These are phyloP conservation scores for Beauveria sp. DNA, from an alignment of 2,329 filamentous ascomycete species.

Conservation along the genomic window DNA sequence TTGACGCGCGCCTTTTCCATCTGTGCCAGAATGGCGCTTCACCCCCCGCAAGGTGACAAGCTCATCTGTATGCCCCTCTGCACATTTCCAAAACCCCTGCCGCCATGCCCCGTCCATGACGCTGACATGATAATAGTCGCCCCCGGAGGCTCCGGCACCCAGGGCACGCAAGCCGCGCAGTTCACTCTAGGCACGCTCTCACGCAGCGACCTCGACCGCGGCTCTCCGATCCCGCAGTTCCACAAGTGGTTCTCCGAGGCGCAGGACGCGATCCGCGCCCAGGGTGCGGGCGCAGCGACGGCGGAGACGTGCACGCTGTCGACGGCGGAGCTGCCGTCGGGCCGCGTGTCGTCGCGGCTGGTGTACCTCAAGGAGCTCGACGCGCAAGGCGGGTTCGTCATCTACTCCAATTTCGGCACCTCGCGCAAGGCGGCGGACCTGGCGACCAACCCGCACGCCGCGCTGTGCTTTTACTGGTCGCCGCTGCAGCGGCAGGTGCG, in stretches of 20 bases:
- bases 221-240: conserved; percentile 74
- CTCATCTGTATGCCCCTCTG: conserved; percentile 38
- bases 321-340: conserved; percentile 75
- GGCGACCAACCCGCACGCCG: conserved; percentile 65
- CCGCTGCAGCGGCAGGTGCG: conserved; percentile 81
- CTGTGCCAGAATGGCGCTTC: conserved; percentile 35
- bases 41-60: conserved; percentile 33
- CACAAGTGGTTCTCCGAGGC: conserved; percentile 80
- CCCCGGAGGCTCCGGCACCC: conserved; percentile 49
- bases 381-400: conserved; percentile 70
- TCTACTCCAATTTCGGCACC: conserved; percentile 90
- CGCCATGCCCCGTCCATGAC: no score
- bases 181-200: conserved; percentile 60
- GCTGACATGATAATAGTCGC: conserved; percentile 39
- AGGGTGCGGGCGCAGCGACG: conserved; percentile 33
- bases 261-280: conserved; percentile 44
- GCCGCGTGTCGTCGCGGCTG: conserved; percentile 74
- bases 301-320: conserved; percentile 86
- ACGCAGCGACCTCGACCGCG: conserved; percentile 48
- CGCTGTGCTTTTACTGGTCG: conserved; percentile 87
- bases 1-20: conserved; percentile 14
- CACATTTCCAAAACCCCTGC: background rate
- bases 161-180: conserved; percentile 60
- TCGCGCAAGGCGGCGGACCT: conserved; percentile 63
- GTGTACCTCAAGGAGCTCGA: conserved; percentile 97